Conservation (phyloP, 768 basidiomycete genomes). For the Lactarius indigo region DNA sequence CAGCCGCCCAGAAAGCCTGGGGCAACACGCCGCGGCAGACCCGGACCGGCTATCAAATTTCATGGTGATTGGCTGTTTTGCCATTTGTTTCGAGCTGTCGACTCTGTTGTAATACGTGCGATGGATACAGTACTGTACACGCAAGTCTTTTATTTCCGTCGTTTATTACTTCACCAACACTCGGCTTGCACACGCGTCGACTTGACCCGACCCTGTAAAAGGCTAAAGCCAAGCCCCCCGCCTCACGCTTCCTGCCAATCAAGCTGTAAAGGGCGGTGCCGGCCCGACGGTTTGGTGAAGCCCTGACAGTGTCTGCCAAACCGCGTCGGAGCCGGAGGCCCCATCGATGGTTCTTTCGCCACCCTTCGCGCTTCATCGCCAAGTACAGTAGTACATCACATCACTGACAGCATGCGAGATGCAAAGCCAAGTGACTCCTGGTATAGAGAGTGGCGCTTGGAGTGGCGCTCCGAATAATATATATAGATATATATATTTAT, state of each 20-base stretch:
- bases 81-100: constrained; percentile 12
- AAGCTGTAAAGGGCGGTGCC: neutral
- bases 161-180: neutral
- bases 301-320: neutral
- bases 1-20: neutral
- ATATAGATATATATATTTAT: neutral
- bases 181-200: neutral
- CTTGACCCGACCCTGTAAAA: constrained; percentile 4
- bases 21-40: neutral
- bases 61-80: constrained; percentile 2
- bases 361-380: neutral
- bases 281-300: neutral
- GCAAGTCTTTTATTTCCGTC: constrained; percentile 1
- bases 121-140: neutral
- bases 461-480: neutral
- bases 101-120: constrained; percentile 1
- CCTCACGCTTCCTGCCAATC: neutral
- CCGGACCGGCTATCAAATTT: constrained; percentile 12
- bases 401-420: neutral
- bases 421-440: neutral
- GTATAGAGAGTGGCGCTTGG: neutral
- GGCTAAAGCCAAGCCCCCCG: constrained; percentile 14
- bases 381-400: neutral
- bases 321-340: neutral
- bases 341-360: neutral